Conservation (phyloP, 306 rosid species). For the Gynostemma pentaphyllum region DNA sequence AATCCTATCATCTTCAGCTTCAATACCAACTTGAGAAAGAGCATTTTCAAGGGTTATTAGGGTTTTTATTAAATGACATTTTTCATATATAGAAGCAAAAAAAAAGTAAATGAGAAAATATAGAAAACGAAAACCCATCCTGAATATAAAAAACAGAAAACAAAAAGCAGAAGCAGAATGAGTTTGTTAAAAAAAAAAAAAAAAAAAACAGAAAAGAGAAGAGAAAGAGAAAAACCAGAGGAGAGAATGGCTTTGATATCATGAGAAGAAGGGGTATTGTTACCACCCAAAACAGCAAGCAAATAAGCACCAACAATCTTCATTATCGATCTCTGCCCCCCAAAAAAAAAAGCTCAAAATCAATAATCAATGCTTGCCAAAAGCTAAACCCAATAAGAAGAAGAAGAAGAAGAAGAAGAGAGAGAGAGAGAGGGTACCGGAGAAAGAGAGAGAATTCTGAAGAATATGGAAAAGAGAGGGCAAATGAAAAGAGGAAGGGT, state of each 20-base stretch:
- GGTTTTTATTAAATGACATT: no score
- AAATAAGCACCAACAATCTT: constrained; percentile 28
- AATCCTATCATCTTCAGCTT: constrained; percentile 46
- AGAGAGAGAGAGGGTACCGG: background rate
- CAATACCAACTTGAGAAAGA: constrained; percentile 76
- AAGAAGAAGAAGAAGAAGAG: background rate
- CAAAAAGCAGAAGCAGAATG: background rate
- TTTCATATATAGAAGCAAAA: no score
- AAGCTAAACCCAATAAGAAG: no score
- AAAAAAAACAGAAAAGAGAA: background rate
- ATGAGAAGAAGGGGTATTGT: constrained; percentile 19
- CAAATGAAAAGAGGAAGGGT: background rate
- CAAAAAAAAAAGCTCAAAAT: background rate
- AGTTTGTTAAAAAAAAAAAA: background rate
- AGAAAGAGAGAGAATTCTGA: background rate
- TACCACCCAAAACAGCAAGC: constrained; percentile 40
- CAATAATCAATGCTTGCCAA: no score
- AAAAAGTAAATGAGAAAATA: background rate
- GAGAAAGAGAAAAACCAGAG: constrained; percentile 12
- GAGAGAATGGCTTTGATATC: constrained; percentile 26
- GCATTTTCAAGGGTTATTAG: no score
- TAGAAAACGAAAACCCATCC: background rate
- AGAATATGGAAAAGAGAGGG: background rate
- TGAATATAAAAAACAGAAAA: background rate
- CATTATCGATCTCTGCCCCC: constrained; percentile 11